Conservation (phyloP, 257 asterid species). For the Sherardia arvensis region DNA sequence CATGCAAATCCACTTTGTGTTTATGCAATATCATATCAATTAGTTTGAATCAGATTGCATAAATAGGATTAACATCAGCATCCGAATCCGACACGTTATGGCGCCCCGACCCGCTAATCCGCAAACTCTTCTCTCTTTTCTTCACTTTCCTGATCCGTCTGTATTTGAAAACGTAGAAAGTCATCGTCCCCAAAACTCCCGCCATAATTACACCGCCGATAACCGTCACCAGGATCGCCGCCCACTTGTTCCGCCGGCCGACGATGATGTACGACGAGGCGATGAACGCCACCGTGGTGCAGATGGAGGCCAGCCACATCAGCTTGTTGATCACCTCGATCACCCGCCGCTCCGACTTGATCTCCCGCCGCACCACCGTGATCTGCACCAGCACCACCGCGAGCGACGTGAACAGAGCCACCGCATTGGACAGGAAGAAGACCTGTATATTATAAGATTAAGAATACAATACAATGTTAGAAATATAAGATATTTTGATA, state of each 20-base stretch:
- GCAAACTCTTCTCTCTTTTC: constrained; percentile 42
- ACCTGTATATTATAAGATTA: no score
- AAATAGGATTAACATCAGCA: constrained; percentile 47
- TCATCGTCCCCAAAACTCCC: constrained; percentile 55
- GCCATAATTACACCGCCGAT: constrained; percentile 50
- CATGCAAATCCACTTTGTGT: neutral
- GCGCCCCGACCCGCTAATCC: constrained; percentile 19
- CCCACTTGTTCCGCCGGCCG: constrained; percentile 49
- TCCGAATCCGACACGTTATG: constrained; percentile 27
- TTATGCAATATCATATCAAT: no score
- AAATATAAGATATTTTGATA: no score
- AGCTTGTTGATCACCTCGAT: constrained; percentile 57
- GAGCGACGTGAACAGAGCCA: constrained; percentile 67
- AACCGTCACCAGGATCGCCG: constrained; percentile 51
- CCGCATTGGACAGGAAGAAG: constrained; percentile 51
- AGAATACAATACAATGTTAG: no score
- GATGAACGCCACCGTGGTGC: constrained; percentile 60
- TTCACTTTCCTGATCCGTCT: constrained; percentile 39
- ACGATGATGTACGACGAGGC: constrained; percentile 57
- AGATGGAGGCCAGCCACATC: constrained; percentile 75
- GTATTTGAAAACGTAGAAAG: constrained; percentile 56
- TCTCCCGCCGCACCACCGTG: constrained; percentile 68
- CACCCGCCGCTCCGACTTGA: constrained; percentile 57
- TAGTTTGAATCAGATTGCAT: constrained; percentile 36
- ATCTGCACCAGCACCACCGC: constrained; percentile 73